Base-by-base conservation (phyloP, 1,139 yeast genomes). In the Pichia sp. region DNA sequence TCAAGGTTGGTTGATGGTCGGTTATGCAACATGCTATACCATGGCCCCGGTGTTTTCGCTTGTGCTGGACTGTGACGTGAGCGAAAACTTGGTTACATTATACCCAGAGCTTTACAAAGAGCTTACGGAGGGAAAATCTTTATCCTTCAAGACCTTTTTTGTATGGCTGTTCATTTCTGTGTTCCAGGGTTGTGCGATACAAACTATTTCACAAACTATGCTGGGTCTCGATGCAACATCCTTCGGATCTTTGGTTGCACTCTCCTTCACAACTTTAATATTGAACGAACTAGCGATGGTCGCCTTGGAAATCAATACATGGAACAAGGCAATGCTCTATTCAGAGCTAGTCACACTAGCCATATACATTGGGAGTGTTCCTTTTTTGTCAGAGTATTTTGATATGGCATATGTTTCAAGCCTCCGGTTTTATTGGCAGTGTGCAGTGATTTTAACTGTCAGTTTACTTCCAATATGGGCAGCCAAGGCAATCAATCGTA, bases 11-110 rank as follows among this genome's bases (percentile, higher is more conserved):
- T 67, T 93, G 36, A 88, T 93, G 96, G 98, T 93, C 29, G 99
- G 98, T 1, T 93, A 91, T 60, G 94, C 98, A 1, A 93, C 98
- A 0, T 69, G 86, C 34, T 93, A 91, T 58, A 93, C 99, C 0
- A 93, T 93, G 99, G 91, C 93, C 34, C 99, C 99, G 1, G 98
- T 93, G 2, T 93, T 93, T 53, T 85, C 96, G 0, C 64, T 93
- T 44, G 95, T 94, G 0, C 67, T 86, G 37, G 98, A 93, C 57
- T 77, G 79, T 42, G 99, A 93, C 58, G 87, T 93, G 36, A 91
- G 81, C 51, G 96, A 88, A 56, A 82, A 80, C 37, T 71, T 91
- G 46, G 94, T 96, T 1, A 77, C 81, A 44, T 66, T 88, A 41
- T 93, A 91, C 56, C 99, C 99, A 1, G 99, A 93, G 57, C 69